These are phyloP conservation scores for Fistulifera solaris DNA, from an alignment of 108 stramenopile species.

Conservation along the genomic window DNA sequence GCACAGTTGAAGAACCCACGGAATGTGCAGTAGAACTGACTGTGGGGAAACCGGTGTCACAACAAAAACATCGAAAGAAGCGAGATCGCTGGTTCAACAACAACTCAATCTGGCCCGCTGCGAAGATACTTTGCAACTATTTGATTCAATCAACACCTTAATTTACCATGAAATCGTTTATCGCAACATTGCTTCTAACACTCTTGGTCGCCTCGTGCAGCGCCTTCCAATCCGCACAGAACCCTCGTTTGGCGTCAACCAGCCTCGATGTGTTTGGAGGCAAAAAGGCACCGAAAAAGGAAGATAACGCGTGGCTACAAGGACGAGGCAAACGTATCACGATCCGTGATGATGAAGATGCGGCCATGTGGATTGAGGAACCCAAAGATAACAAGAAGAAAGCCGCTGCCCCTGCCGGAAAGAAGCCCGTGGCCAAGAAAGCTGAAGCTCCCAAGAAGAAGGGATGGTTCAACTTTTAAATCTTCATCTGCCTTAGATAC, in stretches of 20 bases:
- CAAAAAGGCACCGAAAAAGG: background rate
- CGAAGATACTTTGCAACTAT: too few relatives aligned
- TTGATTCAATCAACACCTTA: background rate
- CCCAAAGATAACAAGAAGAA: constrained; percentile 6
- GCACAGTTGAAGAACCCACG: too few relatives aligned
- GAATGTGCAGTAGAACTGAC: too few relatives aligned
- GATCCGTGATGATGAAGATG: constrained; percentile 42
- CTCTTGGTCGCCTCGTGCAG: background rate
- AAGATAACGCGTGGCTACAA: constrained; percentile 17
- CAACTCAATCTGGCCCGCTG: too few relatives aligned
- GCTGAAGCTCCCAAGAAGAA: background rate
- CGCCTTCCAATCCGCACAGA: background rate
- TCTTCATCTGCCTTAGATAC: too few relatives aligned
- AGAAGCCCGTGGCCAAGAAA: background rate
- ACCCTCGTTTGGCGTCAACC: background rate
- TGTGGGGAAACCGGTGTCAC: too few relatives aligned
- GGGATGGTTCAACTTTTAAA: constrained; percentile 7
- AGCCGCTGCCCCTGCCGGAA: constrained; percentile 1
- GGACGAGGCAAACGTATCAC: constrained; percentile 36
- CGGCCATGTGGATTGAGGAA: constrained; percentile 47
- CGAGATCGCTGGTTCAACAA: too few relatives aligned
- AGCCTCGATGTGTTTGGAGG: background rate
- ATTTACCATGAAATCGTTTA: constrained; percentile 2
- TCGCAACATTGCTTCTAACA: background rate
- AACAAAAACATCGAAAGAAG: too few relatives aligned